Evolutionary conservation across 2,329 filamentous ascomycete species (phyloP).

Genomic region (Verticillium isaacii): DNA sequence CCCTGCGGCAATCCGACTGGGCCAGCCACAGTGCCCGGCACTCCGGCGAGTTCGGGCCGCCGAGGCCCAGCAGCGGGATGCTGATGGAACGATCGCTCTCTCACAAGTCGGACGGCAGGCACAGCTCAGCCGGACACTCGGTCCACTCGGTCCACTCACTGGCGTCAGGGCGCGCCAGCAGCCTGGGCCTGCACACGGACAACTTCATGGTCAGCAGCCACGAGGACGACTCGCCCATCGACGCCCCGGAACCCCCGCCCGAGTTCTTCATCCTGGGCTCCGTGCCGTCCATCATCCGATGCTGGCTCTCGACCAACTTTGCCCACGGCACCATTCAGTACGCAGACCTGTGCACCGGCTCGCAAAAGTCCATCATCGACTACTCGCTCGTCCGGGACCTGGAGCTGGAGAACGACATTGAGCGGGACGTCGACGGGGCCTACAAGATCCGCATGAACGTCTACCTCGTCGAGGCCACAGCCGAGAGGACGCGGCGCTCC

Average conservation of each 20-base stretch:
- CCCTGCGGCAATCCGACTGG: slow-evolving; percentile 82
- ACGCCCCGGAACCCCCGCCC: slow-evolving; percentile 71
- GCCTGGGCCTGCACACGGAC: slow-evolving; percentile 75
- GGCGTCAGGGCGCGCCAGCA: slow-evolving; percentile 77
- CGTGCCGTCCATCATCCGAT: slow-evolving; percentile 90
- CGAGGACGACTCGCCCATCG: slow-evolving; percentile 64
- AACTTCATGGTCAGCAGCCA: slow-evolving; percentile 56
- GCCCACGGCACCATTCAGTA: slow-evolving; percentile 87
- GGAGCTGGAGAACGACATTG: slow-evolving; percentile 62
- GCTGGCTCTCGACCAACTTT: slow-evolving; percentile 89
- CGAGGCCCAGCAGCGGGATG: slow-evolving; percentile 74
- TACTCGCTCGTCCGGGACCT: slow-evolving; percentile 70
- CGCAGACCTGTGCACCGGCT: slow-evolving; percentile 87
- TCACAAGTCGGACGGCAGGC: slow-evolving; percentile 91
- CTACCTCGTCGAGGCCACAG: slow-evolving; percentile 86
- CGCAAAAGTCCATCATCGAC: slow-evolving; percentile 81
- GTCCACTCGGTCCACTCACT: slow-evolving; percentile 62
- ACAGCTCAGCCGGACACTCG: slow-evolving; percentile 80
- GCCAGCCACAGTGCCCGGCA: slow-evolving; percentile 72
- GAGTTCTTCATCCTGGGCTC: slow-evolving; percentile 82
- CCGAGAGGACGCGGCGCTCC: slow-evolving; percentile 63
- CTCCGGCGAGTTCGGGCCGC: slow-evolving; percentile 70
- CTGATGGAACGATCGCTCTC: slow-evolving; percentile 90
- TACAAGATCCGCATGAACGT: slow-evolving; percentile 72
- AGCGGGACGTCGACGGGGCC: slow-evolving; percentile 59